Base-by-base conservation (phyloP, 352 stramenopile genomes). In the Phytopythium litorale region DNA sequence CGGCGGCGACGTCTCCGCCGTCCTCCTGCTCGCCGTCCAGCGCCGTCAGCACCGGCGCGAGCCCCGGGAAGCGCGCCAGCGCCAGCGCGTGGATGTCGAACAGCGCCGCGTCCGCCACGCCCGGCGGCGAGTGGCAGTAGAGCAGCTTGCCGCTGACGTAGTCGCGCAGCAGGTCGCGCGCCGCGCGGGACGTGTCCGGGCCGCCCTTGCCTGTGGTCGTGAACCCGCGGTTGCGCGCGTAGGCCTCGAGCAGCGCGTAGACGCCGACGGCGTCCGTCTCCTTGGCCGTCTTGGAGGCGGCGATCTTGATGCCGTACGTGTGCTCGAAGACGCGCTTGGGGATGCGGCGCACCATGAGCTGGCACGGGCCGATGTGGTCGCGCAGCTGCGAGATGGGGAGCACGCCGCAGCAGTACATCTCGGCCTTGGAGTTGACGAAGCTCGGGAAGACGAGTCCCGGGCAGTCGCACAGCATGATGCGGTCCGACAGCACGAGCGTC, bases 381-480 rank as follows among this genome's bases (percentile, higher is more conserved):
- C 97, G 84, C 67, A 99, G 94, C 71, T 99, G 97, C 30, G 97
- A 97, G 69, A 99, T 98, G 21, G 98, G 98, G 37, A 99, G 92
- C 51, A 99, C 97, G 50, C 98, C 97, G 56, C 97, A 98, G 68
- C 96, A 99, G 65, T 99, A 98, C 88, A 99, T 97, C 65, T 99
- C 98, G 13, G 97, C 97, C 64, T 98, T 98, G 30, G 94, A 96
- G 65, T 92, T 98, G 32, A 99, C 98, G 70, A 99, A 99, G 43
- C 94, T 99, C 4, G 98, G 98, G 78, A 99, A 99, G 9, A 99
- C 98, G 21, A 99, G 84, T 69, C 98, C 98, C 7, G 98, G 98
- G 72, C 98, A 99, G 93, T 99, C 98, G 68, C 97, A 99, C n/a
- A 99, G 84, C 87, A 99, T 98, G 64, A 99, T 97, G 60, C 79